Evolutionary conservation across 441 rosid genomes (phyloP).

Genomic region (Monsonia emarginata): DNA sequence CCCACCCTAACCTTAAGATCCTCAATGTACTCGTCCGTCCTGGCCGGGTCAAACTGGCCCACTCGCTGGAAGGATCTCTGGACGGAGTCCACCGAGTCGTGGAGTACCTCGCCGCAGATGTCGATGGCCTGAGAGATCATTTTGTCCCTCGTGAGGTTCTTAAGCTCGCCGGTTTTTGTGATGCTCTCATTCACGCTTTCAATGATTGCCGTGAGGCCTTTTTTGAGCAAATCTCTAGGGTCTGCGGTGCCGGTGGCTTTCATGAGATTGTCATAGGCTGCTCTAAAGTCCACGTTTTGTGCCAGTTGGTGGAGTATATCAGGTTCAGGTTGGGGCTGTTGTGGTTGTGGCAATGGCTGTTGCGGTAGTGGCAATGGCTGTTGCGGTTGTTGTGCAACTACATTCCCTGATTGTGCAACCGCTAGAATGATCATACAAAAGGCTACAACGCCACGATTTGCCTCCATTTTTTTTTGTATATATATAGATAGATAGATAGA

Average conservation of each 20-base stretch:
- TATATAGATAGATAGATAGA: no score
- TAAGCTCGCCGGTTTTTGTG: constrained; percentile 30
- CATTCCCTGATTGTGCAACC: no score
- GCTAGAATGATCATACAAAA: no score
- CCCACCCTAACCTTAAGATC: constrained; percentile 65
- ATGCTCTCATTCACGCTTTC: constrained; percentile 31
- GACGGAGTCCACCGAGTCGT: constrained; percentile 45
- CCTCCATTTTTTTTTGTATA: not conserved
- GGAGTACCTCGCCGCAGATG: constrained; percentile 38
- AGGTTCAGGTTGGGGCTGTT: not conserved
- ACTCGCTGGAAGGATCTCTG: constrained; percentile 32
- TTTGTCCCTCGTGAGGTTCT: constrained; percentile 37
- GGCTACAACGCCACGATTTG: not conserved
- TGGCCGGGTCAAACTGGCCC: constrained; percentile 28
- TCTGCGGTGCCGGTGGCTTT: constrained; percentile 34
- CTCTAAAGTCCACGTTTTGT: not conserved
- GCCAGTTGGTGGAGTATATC: not conserved
- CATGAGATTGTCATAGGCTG: not conserved
- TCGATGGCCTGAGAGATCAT: constrained; percentile 40
- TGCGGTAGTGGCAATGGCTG: not conserved
- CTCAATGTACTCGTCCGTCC: constrained; percentile 28
- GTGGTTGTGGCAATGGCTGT: not conserved
- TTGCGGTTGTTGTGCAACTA: no score
- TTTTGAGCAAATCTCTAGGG: constrained; percentile 50
- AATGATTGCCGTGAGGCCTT: constrained; percentile 38